Percentiles rank a stretch among this genome's conserved stretches.
These are phyloP conservation scores for Penicillium sp. DNA, from an alignment of 2,329 filamentous ascomycete species.

Conservation along the genomic window DNA sequence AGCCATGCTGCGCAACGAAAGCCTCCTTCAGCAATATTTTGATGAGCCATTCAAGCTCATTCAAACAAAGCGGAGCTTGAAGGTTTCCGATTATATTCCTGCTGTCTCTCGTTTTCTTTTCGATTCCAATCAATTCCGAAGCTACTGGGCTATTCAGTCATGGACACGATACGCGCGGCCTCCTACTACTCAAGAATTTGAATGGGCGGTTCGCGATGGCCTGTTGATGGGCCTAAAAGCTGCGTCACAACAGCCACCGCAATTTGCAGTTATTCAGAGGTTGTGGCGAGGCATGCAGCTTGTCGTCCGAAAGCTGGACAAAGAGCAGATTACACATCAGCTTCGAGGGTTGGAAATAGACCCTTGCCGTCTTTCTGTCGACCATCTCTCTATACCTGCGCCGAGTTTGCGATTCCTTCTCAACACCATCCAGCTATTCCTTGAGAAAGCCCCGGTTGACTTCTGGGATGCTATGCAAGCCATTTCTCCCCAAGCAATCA, in stretches of 20 bases:
- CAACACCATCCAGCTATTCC: slow-evolving; percentile 65
- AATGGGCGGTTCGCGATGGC: slow-evolving; percentile 78
- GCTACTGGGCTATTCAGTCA: slow-evolving; percentile 65
- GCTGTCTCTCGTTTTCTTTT: slow-evolving; percentile 85
- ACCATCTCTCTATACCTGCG: slow-evolving; percentile 65
- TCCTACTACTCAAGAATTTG: slow-evolving; percentile 72
- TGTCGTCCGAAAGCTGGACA: slow-evolving; percentile 71
- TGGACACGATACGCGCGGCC: slow-evolving; percentile 65
- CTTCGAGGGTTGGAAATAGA: slow-evolving; percentile 76
- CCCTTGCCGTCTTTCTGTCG: slow-evolving; percentile 57
- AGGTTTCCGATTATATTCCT: slow-evolving; percentile 71
- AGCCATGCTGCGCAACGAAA: slow-evolving; percentile 64
- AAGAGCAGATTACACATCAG: slow-evolving; percentile 71
- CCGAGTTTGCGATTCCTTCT: slow-evolving; percentile 66
- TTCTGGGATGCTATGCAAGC: slow-evolving; percentile 88
- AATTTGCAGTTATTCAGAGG: slow-evolving; percentile 57
- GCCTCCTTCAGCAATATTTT: slow-evolving; percentile 60
- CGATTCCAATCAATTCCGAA: slow-evolving; percentile 62
- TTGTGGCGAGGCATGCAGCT: slow-evolving; percentile 78
- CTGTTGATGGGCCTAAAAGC: slow-evolving; percentile 65
- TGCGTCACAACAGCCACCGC: slow-evolving; percentile 56
- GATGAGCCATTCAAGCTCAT: slow-evolving; percentile 79
- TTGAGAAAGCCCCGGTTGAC: slow-evolving; percentile 72
- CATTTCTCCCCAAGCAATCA: slow-evolving; percentile 73
- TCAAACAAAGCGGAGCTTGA: slow-evolving; percentile 74